phyloP scores from a whole-genome alignment of 2,329 filamentous ascomycete species.

The Xylariaceae sp. region DNA sequence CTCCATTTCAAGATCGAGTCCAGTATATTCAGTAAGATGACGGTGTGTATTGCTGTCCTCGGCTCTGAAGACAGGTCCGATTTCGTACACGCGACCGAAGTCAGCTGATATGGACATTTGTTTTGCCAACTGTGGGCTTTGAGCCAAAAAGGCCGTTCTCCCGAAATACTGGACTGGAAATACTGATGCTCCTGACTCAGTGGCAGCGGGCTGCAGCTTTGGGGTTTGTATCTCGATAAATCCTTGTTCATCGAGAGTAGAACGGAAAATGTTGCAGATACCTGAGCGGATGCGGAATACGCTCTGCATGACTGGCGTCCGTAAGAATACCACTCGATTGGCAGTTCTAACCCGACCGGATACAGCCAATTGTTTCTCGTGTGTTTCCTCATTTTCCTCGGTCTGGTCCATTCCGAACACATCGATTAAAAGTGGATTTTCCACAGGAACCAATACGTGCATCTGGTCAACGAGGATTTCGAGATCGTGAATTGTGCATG shows the following conservation, averaged over 20 bases:
- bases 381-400: conserved; percentile 43
- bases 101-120: conserved; percentile 92
- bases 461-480: conserved; percentile 72
- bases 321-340: conserved; percentile 82
- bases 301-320: conserved; percentile 84
- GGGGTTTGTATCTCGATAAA: conserved; percentile 96
- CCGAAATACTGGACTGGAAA: conserved; percentile 94
- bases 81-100: conserved; percentile 87
- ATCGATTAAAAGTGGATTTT: conserved; percentile 54
- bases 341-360: conserved; percentile 70
- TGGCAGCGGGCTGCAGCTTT: conserved; percentile 87
- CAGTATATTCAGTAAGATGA: conserved; percentile 93
- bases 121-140: conserved; percentile 90
- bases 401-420: conserved; percentile 54
- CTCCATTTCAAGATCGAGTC: conserved; percentile 90
- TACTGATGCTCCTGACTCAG: conserved; percentile 88
- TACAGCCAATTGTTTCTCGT: conserved; percentile 65
- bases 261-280: conserved; percentile 80
- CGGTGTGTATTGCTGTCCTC: conserved; percentile 96
- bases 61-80: conserved; percentile 88
- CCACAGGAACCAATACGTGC: conserved; percentile 57
- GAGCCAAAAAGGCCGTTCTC: conserved; percentile 83
- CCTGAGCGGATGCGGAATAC: conserved; percentile 87
- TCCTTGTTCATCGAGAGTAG: conserved; percentile 72
- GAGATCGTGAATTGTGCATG: conserved; percentile 75